phyloP scores from a whole-genome alignment of 495 filamentous ascomycete genomes.

The Entonaema liquescens region DNA sequence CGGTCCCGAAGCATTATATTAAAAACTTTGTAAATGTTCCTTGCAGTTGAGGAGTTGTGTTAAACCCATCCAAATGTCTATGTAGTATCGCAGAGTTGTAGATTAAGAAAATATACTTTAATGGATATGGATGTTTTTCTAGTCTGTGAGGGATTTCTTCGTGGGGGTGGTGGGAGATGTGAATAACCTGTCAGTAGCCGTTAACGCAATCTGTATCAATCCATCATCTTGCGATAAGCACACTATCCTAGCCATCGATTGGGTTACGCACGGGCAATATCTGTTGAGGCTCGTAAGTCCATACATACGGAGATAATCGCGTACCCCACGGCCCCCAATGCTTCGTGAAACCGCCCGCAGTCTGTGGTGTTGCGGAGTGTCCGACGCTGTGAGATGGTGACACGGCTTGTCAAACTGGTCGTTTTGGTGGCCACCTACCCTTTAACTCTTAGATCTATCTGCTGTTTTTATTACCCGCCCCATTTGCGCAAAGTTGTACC shows the following conservation, averaged over 20 bases:
- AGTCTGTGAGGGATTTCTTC: conserved; percentile 7
- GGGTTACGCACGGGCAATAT: conserved; percentile 18
- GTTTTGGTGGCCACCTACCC: conserved; percentile 6
- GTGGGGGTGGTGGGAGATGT: conserved; percentile 12
- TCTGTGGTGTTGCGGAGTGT: conserved; percentile 29
- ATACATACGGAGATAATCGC: conserved; percentile 3
- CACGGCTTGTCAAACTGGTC: conserved; percentile 13
- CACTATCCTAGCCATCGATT: neutral
- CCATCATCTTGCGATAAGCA: conserved; percentile 15
- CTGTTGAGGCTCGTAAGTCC: conserved; percentile 27
- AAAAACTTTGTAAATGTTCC: conserved; percentile 27
- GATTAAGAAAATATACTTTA: conserved; percentile 31
- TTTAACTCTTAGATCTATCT: conserved; percentile 7
- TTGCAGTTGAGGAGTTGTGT: conserved; percentile 18
- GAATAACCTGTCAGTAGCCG: conserved; percentile 20
- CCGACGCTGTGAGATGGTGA: conserved; percentile 30
- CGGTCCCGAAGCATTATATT: conserved; percentile 34
- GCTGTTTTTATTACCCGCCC: conserved; percentile 3
- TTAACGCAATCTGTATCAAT: conserved; percentile 18
- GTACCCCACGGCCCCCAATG: conserved; percentile 27
- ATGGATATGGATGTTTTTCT: conserved; percentile 1
- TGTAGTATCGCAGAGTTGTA: conserved; percentile 17
- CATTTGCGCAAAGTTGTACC: neutral
- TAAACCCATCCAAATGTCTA: conserved; percentile 20
- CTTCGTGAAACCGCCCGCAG: conserved; percentile 13